Conservation (phyloP, 768 basidiomycete species). For the Candolleomyces eurysporus region DNA sequence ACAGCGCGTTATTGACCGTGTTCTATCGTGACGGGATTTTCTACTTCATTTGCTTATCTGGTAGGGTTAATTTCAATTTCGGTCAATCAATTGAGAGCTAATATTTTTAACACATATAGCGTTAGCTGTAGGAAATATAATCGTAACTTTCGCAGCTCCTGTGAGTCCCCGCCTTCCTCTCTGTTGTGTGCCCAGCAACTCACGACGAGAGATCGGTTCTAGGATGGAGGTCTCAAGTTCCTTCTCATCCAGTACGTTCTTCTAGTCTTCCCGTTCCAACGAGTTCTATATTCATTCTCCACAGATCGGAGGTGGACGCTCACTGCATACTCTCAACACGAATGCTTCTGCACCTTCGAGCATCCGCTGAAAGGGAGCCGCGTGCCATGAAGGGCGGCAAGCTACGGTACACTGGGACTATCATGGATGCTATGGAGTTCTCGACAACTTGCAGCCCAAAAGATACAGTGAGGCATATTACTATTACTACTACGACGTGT, state of each 20-base stretch:
- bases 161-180: no score
- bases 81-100: not conserved
- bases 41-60: not conserved
- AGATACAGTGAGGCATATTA: no score
- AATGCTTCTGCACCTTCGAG: not conserved
- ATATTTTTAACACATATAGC: not conserved
- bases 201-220: not conserved
- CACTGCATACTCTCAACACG: not conserved
- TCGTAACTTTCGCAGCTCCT: no score
- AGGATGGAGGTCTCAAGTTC: not conserved
- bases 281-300: not conserved
- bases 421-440: no score
- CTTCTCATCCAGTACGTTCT: not conserved
- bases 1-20: not conserved
- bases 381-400: no score
- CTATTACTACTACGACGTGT: no score
- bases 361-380: not conserved
- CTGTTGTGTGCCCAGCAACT: no score
- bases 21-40: not conserved
- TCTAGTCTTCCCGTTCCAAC: not conserved
- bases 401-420: no score
- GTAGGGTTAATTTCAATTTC: not conserved
- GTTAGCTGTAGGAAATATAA: no score
- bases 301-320: not conserved
- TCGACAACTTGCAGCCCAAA: no score